Percentiles rank a stretch among this genome's conserved stretches.
Conservation (phyloP, 2,329 filamentous ascomycete genomes). For the Leptographium lundbergii region DNA sequence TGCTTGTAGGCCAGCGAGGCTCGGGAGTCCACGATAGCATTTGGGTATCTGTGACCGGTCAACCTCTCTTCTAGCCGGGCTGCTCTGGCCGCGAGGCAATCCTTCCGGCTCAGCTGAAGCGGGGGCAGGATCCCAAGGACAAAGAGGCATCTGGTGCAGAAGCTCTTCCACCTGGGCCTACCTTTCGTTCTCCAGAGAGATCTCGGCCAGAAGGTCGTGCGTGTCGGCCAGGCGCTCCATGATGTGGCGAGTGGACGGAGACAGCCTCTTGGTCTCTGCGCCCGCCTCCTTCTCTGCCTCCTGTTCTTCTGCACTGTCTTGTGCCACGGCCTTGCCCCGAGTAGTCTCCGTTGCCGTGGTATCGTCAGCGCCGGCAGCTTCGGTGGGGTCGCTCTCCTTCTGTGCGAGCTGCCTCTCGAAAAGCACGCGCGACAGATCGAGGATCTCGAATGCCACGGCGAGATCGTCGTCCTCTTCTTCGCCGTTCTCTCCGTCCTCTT, state of each 20-base stretch:
- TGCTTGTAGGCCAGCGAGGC: conserved; percentile 68
- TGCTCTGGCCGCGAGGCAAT: background rate
- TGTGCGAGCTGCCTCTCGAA: conserved; percentile 43
- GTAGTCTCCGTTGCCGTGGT: conserved; percentile 18
- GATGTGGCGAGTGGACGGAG: conserved; percentile 40
- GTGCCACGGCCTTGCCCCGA: conserved; percentile 20
- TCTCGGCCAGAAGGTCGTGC: conserved; percentile 87
- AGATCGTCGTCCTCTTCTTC: conserved; percentile 61
- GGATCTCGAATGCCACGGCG: conserved; percentile 68
- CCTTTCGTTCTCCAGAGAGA: conserved; percentile 91
- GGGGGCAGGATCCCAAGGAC: background rate
- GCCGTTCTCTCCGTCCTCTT: conserved; percentile 23
- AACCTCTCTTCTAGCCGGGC: background rate
- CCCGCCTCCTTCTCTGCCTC: conserved; percentile 22
- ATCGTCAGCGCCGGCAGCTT: background rate
- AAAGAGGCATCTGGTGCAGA: background rate
- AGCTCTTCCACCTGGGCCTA: conserved; percentile 19
- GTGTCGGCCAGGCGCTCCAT: conserved; percentile 86
- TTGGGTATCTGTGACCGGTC: conserved; percentile 46
- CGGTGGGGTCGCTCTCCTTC: conserved; percentile 24
- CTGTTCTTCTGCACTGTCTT: conserved; percentile 18
- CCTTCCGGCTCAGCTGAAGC: background rate
- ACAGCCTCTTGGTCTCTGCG: conserved; percentile 6
- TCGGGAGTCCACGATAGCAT: conserved; percentile 75
- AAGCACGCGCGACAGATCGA: conserved; percentile 64